These are phyloP conservation scores for Lithohypha guttulata DNA, from an alignment of 2,329 filamentous ascomycete genomes.

Conservation along the genomic window DNA sequence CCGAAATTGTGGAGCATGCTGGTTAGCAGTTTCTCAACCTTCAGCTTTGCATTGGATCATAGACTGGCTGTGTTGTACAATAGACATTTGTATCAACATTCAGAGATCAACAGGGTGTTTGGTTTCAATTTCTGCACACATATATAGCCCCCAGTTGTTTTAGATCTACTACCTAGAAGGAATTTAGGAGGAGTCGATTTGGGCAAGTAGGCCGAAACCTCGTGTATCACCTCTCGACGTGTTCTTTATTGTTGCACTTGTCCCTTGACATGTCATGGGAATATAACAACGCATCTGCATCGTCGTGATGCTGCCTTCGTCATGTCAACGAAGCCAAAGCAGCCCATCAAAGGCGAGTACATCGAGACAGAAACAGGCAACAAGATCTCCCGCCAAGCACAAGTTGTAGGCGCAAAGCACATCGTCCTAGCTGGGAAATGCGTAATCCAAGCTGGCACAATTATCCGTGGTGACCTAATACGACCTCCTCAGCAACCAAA, in stretches of 20 bases:
- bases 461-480: slow-evolving; percentile 82
- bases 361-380: slow-evolving; percentile 98
- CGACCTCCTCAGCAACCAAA: slow-evolving; percentile 42
- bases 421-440: slow-evolving; percentile 96
- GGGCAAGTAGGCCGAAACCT: background rate
- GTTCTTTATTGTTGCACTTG: too few relatives aligned
- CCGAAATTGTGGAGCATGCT: slow-evolving; percentile 90
- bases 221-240: too few relatives aligned
- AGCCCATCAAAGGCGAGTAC: slow-evolving; percentile 68
- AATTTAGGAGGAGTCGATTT: background rate
- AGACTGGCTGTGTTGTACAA: background rate
- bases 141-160: background rate
- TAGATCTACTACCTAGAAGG: background rate
- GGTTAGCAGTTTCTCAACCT: slow-evolving; percentile 54
- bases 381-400: slow-evolving; percentile 87
- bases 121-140: background rate
- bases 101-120: background rate
- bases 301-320: too few relatives aligned
- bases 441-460: slow-evolving; percentile 88
- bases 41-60: too few relatives aligned
- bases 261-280: too few relatives aligned
- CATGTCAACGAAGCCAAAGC: slow-evolving; percentile 60
- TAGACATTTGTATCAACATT: too few relatives aligned
- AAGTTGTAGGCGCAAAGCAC: slow-evolving; percentile 89
- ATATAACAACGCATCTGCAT: too few relatives aligned